Evolutionary conservation across 805 yeast species (phyloP).

Genomic region (Starmerella gropengiesseri): DNA sequence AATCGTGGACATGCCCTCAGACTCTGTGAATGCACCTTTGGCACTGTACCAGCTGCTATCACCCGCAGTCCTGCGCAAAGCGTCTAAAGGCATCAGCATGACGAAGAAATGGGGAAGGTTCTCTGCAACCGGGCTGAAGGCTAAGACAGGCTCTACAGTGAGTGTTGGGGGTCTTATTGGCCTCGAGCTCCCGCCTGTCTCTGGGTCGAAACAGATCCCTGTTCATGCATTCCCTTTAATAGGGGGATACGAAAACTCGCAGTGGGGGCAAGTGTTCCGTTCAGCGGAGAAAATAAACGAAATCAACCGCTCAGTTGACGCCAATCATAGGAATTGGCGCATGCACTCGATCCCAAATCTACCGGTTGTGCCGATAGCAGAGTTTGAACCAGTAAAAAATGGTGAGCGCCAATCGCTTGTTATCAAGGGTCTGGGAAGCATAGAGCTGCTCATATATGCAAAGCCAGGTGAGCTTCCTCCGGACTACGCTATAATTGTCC

Average conservation of each 20-base stretch:
- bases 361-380: slow-evolving; percentile 1
- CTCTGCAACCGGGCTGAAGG: too few species aligned
- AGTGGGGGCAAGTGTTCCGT: slow-evolving; percentile 19
- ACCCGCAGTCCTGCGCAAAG: slow-evolving; percentile 20
- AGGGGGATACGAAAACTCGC: slow-evolving; percentile 22
- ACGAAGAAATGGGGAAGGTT: too few species aligned
- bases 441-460: slow-evolving; percentile 25
- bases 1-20: slow-evolving; percentile 28
- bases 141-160: slow-evolving; percentile 27
- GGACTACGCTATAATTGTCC: slow-evolving; percentile 22
- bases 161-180: slow-evolving; percentile 30
- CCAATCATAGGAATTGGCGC: slow-evolving; percentile 23
- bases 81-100: slow-evolving; percentile 3
- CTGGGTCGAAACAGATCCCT: slow-evolving; percentile 12
- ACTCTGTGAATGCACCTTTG: slow-evolving; percentile 8
- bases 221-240: slow-evolving; percentile 28
- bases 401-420: slow-evolving; percentile 22
- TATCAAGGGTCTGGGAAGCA: slow-evolving; percentile 28
- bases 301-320: slow-evolving; percentile 15
- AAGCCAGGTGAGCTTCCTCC: slow-evolving; percentile 28
- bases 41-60: slow-evolving; percentile 19
- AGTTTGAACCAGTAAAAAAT: slow-evolving; percentile 11
- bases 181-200: slow-evolving; percentile 22
- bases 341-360: slow-evolving; percentile 16
- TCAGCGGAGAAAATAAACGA: slow-evolving; percentile 22